phyloP scores from a whole-genome alignment of 371 early-diverging fungal genomes.

The Blakeslea trispora region DNA sequence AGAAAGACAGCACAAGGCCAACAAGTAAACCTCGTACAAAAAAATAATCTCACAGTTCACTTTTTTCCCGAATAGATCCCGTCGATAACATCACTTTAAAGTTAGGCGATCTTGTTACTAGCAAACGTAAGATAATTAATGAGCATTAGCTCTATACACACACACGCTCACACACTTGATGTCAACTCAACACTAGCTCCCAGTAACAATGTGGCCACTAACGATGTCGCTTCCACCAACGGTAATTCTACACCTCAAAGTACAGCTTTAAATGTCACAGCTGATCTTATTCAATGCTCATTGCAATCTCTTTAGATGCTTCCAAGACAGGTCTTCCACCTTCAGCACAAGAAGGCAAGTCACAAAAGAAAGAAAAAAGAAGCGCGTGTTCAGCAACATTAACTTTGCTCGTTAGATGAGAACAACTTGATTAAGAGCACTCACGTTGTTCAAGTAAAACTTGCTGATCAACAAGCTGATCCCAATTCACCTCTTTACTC shows the following conservation, averaged over 20 bases:
- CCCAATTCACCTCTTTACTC: constrained; percentile 81
- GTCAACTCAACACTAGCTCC: too few relatives aligned
- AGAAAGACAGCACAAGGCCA: neutral
- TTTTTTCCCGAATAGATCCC: constrained; percentile 13
- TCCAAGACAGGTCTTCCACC: neutral
- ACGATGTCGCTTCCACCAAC: neutral
- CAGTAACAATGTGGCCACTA: too few relatives aligned
- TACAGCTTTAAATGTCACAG: too few relatives aligned
- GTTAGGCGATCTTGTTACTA: constrained; percentile 36
- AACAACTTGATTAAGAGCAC: constrained; percentile 55
- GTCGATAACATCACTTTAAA: constrained; percentile 32
- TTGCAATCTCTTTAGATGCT: neutral
- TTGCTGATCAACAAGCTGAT: constrained; percentile 79
- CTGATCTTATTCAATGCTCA: too few relatives aligned
- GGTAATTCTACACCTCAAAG: neutral
- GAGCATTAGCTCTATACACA: too few relatives aligned
- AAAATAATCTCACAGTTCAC: too few relatives aligned
- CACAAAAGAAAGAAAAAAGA: neutral
- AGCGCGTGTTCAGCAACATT: too few relatives aligned
- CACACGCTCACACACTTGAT: too few relatives aligned
- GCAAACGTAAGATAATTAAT: constrained; percentile 28
- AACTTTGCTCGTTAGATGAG: neutral
- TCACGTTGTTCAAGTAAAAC: constrained; percentile 77
- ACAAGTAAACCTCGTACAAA: neutral
- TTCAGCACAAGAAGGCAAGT: neutral